These are phyloP conservation scores for Dorcoceras hygrometricum DNA, from an alignment of 257 asterid genomes.

Conservation along the genomic window DNA sequence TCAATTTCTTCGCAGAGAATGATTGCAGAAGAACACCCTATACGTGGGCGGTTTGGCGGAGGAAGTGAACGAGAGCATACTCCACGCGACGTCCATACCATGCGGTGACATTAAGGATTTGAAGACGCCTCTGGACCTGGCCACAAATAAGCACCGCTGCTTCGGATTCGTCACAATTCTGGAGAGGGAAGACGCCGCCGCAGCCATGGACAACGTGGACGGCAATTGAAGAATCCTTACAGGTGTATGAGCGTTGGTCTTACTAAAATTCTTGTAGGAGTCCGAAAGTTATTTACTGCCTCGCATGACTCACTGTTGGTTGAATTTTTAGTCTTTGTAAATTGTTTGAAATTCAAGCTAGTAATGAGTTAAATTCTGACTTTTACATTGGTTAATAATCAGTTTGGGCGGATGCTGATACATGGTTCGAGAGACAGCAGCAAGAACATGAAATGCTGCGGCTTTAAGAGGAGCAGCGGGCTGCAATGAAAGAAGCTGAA, in stretches of 20 bases:
- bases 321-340: not conserved
- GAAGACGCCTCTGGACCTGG: slow-evolving; percentile 90
- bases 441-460: slow-evolving; percentile 85
- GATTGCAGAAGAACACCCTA: slow-evolving; percentile 97
- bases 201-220: slow-evolving; percentile 99
- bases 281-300: not conserved
- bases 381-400: slow-evolving; percentile 13
- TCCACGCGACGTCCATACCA: slow-evolving; percentile 89
- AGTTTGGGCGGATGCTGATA: slow-evolving; percentile 99
- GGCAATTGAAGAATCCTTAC: slow-evolving; percentile 30
- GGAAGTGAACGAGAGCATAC: slow-evolving; percentile 81
- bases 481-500: slow-evolving; percentile 76
- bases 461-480: slow-evolving; percentile 77
- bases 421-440: slow-evolving; percentile 95
- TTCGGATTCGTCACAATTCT: slow-evolving; percentile 94
- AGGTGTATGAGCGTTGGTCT: not conserved
- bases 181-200: slow-evolving; percentile 83
- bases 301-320: not conserved
- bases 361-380: slow-evolving; percentile 16
- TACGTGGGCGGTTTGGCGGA: slow-evolving; percentile 93
- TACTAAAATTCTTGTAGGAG: not conserved
- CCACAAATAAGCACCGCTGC: slow-evolving; percentile 94
- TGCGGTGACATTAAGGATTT: slow-evolving; percentile 96
- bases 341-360: not conserved
- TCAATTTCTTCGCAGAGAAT: slow-evolving; percentile 21